phyloP scores from a whole-genome alignment of 108 stramenopile species.

The Fistulifera solaris region DNA sequence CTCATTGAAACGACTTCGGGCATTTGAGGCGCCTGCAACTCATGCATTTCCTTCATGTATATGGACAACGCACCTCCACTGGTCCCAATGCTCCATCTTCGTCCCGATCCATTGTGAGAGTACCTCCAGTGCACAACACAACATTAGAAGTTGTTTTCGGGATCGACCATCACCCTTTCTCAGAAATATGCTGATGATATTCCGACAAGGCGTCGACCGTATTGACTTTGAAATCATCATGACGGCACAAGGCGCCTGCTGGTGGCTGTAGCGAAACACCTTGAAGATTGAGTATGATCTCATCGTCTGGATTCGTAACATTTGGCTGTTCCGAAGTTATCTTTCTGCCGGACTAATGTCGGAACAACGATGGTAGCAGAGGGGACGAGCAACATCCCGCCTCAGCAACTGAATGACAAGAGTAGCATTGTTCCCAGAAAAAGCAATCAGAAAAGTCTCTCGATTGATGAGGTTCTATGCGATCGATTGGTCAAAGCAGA shows the following conservation, averaged over 20 bases:
- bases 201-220: not conserved
- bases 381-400: no score
- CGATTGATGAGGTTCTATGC: no score
- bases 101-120: conserved; percentile 71
- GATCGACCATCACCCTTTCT: conserved; percentile 29
- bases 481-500: no score
- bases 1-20: conserved; percentile 62
- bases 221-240: conserved; percentile 4
- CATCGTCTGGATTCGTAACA: not conserved
- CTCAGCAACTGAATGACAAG: no score
- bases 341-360: conserved; percentile 21
- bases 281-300: conserved; percentile 16
- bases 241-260: conserved; percentile 18
- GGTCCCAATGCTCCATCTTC: conserved; percentile 57
- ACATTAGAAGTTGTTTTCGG: conserved; percentile 33
- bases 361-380: conserved; percentile 17
- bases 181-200: no score
- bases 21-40: conserved; percentile 65
- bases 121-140: conserved; percentile 74
- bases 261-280: conserved; percentile 33
- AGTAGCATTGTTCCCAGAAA: no score
- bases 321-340: conserved; percentile 1
- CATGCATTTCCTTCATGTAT: conserved; percentile 67
- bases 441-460: no score
- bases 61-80: conserved; percentile 67